phyloP scores from a whole-genome alignment of 805 yeast species.

The Priceomyces fermenticarens region DNA sequence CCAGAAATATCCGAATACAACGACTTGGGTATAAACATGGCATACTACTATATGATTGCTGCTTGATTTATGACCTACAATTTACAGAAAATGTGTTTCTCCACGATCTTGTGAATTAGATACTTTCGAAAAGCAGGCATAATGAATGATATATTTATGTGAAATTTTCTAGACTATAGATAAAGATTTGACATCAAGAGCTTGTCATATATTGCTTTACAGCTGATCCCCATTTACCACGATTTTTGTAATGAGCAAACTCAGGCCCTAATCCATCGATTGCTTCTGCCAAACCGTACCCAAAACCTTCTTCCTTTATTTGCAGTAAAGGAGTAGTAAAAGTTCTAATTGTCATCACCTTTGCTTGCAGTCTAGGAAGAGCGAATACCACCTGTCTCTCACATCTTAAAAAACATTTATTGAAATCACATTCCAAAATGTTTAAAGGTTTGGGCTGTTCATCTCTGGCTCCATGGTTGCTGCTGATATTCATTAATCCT shows the following conservation, averaged over 20 bases:
- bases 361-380: conserved; percentile 34
- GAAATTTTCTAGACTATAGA: too few relatives aligned
- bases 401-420: conserved; percentile 37
- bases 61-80: too few relatives aligned
- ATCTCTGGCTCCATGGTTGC: conserved; percentile 7
- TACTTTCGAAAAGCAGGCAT: too few relatives aligned
- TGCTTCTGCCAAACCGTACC: conserved; percentile 46
- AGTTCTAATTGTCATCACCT: conserved; percentile 39
- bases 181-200: too few relatives aligned
- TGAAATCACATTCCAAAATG: conserved; percentile 32
- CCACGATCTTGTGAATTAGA: too few relatives aligned
- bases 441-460: conserved; percentile 21
- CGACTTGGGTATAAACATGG: too few relatives aligned
- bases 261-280: conserved; percentile 59
- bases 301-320: conserved; percentile 31
- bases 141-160: too few relatives aligned
- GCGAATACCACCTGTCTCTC: conserved; percentile 39
- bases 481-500: neutral
- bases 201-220: conserved; percentile 21
- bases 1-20: too few relatives aligned
- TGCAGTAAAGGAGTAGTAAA: conserved; percentile 34
- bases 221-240: conserved; percentile 68
- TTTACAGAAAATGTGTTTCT: too few relatives aligned
- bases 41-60: too few relatives aligned
- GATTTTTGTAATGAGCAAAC: conserved; percentile 58